Base-by-base conservation (phyloP, 2,329 filamentous ascomycete genomes). In the Didymella lethalis region DNA sequence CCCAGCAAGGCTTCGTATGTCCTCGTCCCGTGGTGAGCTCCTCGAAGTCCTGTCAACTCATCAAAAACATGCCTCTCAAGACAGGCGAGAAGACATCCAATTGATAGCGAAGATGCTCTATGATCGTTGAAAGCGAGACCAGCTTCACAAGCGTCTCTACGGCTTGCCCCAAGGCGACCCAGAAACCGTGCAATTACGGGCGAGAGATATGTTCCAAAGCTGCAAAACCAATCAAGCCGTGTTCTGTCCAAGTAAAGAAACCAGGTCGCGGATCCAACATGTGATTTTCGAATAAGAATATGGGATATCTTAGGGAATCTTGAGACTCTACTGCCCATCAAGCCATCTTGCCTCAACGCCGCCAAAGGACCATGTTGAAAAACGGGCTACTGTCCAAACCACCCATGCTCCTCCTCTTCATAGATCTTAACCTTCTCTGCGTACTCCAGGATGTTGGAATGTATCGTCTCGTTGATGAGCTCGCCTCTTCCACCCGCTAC, bases 401-500 rank as follows among this genome's bases (percentile, higher is more conserved):
- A 59, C 0, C 50, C 48, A 3, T 28, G 20, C 14, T 55, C 57
- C 14, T 60, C 57, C 23, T 80, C 73, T 70, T 95, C 91, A 66
- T 87, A 91, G 45, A 98, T 88, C 79, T 91, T 88, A 26, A 97
- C 91, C 69, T 88, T 92, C 32, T 90, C 88, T 0, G 93, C 88
- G 76, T 97, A 97, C 70, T 92, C 85, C 34, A 78, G 80, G 61
- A 99, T 98, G 60, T 91, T 90, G 64, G 92, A 96, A 52, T 91
- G 84, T 23, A 96, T 86, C 46, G 85, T 87, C 61, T 96, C 87
- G 48, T 89, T 82, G 64, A 99, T 94, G 28, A 87, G 83, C 59
- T 93, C 85, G 4, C 95, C 95, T 67, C 87, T 88, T 0, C 95
- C 95, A 0, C 92, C 93, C 0, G 92, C 95, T 10, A 99, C 90